Evolutionary conservation across 2,329 filamentous ascomycete genomes (phyloP), one percentile per base, ranked within the genome.

Genomic region (Trichoderma pleuroti): DNA sequence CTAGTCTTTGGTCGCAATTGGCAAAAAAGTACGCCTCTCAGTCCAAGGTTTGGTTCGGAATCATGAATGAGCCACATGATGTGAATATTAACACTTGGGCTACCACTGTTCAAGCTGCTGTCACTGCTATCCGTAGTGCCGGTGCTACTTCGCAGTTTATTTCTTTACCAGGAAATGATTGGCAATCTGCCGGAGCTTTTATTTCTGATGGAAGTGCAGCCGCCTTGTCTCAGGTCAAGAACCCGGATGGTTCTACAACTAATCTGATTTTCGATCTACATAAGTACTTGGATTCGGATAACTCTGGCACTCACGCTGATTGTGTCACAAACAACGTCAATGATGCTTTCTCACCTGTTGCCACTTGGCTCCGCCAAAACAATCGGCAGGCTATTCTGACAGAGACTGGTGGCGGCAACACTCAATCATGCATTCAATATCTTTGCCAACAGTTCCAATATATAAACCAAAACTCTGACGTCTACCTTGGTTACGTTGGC

Each of bases 31-130:
- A 68, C 14, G 64, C 64, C 78, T 2, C 87, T 87, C 77, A 91
- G 91, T 77, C 11, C 78, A 87, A 68, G 75, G 80, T 39, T 86
- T 85, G 52, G 80, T 91, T 91, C 74, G 88, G 88, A 24, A 76
- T 91, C 57, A 91, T 91, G 88, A 91, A 91, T 78, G 90, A 88
- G 80, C 89, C 89, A 16, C 87, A 90, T 76, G 84, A 87, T 69
- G 80, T 86, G 68, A 83, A 87, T 73, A 82, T 89, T 73, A 77
- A 75, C 54, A 78, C 78, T 1, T 91, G 89, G 89, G 87, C 85
- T 0, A 77, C 81, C 2, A 88, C 87, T 0, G 85, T 87, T 69
- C 89, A 91, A 76, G 83, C 82, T 12, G 87, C 82, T 14, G 89
- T 92, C 2, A 88, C 85, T 0, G 89, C 88, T 4, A 91, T 92